Base-by-base conservation (phyloP, 257 asterid species). In the Lycium barbarum region DNA sequence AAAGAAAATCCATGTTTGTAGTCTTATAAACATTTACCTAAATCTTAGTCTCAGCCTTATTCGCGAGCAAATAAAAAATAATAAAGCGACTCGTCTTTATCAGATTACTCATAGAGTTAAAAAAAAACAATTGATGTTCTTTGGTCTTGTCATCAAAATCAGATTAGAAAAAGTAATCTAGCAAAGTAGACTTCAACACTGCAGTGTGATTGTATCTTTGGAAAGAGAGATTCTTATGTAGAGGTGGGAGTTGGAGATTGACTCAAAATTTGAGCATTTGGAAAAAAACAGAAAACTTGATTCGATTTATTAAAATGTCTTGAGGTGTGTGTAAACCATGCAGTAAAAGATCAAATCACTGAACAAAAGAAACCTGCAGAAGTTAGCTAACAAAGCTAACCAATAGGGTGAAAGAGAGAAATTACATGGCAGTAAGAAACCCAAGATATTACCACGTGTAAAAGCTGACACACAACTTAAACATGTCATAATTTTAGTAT, bases 21-120 rank as follows among this genome's bases (percentile, higher is more conserved):
- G 33, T 33, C 45, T 66, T 66, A 66, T 33, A n/a, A 45, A 66
- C 73, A 33, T 66, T 66, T 66, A 66, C 73, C 73, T 33, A 66
- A 66, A 66, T 12, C 73, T 66, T n/a, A 12, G 49, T 67, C 74
- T 14, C 74, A 67, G 35, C 18, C 74, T 35, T 67, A 26, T 18
- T 66, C 26, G 71, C 13, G 49, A 67, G 74, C 20, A 67, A 67
- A 35, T 67, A 67, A 67, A 67, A 57, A 54, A 51, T 51, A 51
- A 54, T 12, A 54, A 67, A 67, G 15, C 35, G 74, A 13, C 74
- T 67, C 8, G 20, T 67, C 73, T 67, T 67, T 15, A 57, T 67
- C 74, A 67, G 74, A 65, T 67, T 14, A 67, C 74, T 67, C 20
- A 67, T 67, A 14, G 74, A 67, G 35, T 67, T 65, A 13, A 67